These are phyloP conservation scores for Phaeotremella skinneri DNA, from an alignment of 768 basidiomycete species.

Conservation along the genomic window DNA sequence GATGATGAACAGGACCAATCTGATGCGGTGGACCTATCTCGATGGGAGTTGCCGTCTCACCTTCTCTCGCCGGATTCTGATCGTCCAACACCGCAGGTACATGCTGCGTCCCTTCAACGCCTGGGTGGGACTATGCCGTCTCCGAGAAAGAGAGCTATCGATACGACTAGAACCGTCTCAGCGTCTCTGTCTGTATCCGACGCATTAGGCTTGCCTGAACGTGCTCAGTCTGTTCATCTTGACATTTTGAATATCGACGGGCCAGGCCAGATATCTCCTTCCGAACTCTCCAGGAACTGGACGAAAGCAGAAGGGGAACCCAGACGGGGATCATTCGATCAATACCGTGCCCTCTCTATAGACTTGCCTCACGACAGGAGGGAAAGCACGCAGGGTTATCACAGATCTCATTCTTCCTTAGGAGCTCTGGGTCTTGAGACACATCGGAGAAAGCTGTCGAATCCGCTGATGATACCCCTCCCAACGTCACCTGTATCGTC, in stretches of 20 bases:
- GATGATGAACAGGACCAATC: neutral
- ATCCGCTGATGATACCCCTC: conserved; percentile 36
- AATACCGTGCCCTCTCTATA: neutral
- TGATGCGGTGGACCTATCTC: conserved; percentile 28
- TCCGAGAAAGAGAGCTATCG: neutral
- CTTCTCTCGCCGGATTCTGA: conserved; percentile 13
- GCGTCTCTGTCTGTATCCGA: conserved; percentile 3
- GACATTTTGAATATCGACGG: conserved; percentile 11
- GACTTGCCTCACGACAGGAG: neutral
- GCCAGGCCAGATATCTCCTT: neutral
- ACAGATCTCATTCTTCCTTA: neutral
- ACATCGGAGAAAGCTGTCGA: conserved; percentile 1
- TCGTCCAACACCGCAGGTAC: neutral
- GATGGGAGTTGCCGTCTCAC: conserved; percentile 38
- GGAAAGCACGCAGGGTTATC: neutral
- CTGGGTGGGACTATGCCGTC: neutral
- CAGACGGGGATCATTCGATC: conserved; percentile 4
- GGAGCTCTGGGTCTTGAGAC: neutral
- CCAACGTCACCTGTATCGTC: conserved; percentile 27
- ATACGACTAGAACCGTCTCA: conserved; percentile 8
- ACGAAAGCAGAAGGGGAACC: conserved; percentile 3
- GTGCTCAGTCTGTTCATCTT: conserved; percentile 10
- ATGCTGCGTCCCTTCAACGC: neutral
- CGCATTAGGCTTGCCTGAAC: conserved; percentile 4
- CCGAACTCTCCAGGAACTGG: neutral